A percentile compares a stretch with the other conserved stretches of the same genome.
These are phyloP conservation scores for Erythrophleum fordii DNA, from an alignment of 306 rosid species.

Conservation along the genomic window DNA sequence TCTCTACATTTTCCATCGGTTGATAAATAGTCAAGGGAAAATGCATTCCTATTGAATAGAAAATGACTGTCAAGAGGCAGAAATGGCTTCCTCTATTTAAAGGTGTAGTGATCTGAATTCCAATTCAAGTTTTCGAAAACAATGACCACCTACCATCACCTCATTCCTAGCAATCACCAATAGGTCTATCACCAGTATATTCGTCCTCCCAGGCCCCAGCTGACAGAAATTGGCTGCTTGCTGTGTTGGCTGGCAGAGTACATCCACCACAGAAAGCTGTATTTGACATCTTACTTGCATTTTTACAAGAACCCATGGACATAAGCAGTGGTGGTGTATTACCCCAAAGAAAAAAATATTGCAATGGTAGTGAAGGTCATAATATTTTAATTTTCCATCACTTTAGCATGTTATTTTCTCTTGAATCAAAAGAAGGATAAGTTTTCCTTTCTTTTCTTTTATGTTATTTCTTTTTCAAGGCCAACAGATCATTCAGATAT, in stretches of 20 bases:
- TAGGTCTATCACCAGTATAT: background rate
- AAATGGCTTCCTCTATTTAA: background rate
- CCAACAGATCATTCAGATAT: conserved; percentile 47
- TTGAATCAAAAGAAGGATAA: conserved; percentile 12
- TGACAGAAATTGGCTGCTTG: background rate
- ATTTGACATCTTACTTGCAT: conserved; percentile 25
- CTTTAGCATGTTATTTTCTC: background rate
- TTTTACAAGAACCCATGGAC: conserved; percentile 5
- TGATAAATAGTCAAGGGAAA: conserved; percentile 13
- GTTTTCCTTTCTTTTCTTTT: conserved; percentile 15
- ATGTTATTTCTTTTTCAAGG: conserved; percentile 51
- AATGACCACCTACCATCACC: background rate
- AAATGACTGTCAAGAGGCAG: background rate
- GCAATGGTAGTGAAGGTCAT: background rate
- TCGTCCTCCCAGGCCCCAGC: background rate
- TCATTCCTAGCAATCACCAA: too few relatives aligned
- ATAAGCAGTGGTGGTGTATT: background rate
- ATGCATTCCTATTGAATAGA: conserved; percentile 10
- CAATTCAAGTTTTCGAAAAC: background rate
- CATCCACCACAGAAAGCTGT: background rate
- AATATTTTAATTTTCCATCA: conserved; percentile 26
- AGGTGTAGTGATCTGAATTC: background rate
- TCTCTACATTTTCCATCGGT: background rate
- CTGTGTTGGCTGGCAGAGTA: background rate
- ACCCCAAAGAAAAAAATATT: background rate